Evolutionary conservation across 2,329 filamentous ascomycete genomes (phyloP), one percentile per base, ranked within the genome.

Genomic region (Teratosphaeriaceae sp.): DNA sequence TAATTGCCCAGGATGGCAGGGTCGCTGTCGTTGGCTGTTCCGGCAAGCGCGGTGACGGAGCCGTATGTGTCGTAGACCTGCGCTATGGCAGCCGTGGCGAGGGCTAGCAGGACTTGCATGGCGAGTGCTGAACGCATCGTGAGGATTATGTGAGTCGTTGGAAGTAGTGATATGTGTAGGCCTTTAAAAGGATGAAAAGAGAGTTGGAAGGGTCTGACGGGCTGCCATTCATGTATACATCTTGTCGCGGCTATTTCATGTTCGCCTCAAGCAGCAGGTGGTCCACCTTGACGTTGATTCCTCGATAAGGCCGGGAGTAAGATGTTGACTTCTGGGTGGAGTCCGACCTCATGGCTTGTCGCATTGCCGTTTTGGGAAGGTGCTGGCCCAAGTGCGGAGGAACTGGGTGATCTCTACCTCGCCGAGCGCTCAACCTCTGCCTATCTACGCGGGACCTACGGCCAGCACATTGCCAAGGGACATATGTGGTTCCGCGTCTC

Each of bases 1-100:
- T 55, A 58, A 42, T 59, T 63, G 22, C 59, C 58, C n/a, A 60
- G 45, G 11, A 35, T 46, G n/a, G 48, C 40, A 22, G 41, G 29
- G 33, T 45, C 34, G 20, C 42, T 31, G 20, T 22, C 35, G 37
- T 50, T 47, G 37, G 45, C 34, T 11, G 40, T 40, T 8, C 50
- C 46, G 24, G 42, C 23, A 20, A 47, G 29, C 22, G 43, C 38
- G 33, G 49, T 44, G 24, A 47, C 47, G 26, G 40, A 42, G 42
- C 47, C 50, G 26, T 40, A 46, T 18, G 43, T 48, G 42, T 52
- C 42, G 45, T 48, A 46, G 36, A 54, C 43, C 35, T 52, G 51
- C 31, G 34, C 41, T 18, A 36, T 20, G 12, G 36, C 22, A 2
- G 34, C 31, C 18, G 33, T 31, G 15, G 44, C 38, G n/a, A 44